Conservation (phyloP, 1,284 basidiomycete species). For the Trametes hirsuta region DNA sequence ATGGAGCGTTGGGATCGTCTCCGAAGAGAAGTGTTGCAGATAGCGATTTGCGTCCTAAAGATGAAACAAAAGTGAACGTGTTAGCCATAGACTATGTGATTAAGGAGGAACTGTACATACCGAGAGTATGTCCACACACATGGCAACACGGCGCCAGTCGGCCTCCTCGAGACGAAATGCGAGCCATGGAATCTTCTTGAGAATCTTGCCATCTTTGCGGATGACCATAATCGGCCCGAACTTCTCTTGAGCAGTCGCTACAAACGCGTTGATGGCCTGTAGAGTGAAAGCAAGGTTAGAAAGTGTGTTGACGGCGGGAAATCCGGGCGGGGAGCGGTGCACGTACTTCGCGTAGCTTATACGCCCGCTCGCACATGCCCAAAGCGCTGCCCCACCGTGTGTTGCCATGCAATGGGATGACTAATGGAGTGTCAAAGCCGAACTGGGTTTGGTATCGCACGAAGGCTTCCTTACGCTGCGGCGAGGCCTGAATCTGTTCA, state of each 20-base stretch:
- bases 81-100: no score
- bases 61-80: not conserved
- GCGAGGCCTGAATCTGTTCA: conserved; percentile 7
- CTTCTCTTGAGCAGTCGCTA: conserved; percentile 25
- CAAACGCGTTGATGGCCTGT: conserved; percentile 26
- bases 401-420: conserved; percentile 9
- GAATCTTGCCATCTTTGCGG: conserved; percentile 11
- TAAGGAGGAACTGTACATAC: not conserved
- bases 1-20: conserved; percentile 11
- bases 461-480: not conserved
- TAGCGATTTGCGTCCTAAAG: conserved; percentile 6
- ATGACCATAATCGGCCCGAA: conserved; percentile 34
- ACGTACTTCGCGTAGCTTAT: not conserved
- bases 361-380: not conserved
- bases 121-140: conserved; percentile 9
- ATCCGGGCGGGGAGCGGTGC: not conserved
- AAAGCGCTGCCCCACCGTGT: conserved; percentile 5
- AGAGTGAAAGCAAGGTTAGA: not conserved
- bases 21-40: not conserved
- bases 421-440: not conserved
- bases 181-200: conserved; percentile 34
- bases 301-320: no score
- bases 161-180: conserved; percentile 27
- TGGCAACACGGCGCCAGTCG: conserved; percentile 26
- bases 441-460: not conserved